Conservation (phyloP, 2,329 filamentous ascomycete genomes). For the Trichophyton verrucosum region DNA sequence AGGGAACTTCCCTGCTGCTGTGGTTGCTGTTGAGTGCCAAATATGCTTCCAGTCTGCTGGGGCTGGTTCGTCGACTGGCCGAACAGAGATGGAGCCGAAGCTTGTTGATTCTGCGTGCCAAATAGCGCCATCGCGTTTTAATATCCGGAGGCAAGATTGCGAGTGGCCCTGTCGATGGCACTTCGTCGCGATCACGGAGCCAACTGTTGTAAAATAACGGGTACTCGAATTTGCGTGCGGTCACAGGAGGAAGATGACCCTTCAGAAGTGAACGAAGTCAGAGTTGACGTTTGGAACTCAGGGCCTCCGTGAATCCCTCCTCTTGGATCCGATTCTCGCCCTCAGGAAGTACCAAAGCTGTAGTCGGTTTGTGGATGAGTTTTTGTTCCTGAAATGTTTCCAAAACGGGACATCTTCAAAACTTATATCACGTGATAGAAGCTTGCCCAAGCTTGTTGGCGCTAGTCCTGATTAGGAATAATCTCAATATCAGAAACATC, state of each 20-base stretch:
- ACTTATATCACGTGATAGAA: constrained; percentile 1
- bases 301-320: neutral
- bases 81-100: constrained; percentile 8
- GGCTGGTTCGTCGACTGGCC: constrained; percentile 11
- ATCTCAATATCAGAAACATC: constrained; percentile 1
- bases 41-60: constrained; percentile 11
- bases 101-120: constrained; percentile 11
- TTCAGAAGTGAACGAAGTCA: neutral
- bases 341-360: neutral
- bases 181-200: neutral
- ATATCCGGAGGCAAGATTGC: neutral
- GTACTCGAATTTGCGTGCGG: neutral
- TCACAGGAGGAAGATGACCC: neutral
- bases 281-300: no score
- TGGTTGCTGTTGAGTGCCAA: constrained; percentile 15
- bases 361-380: neutral
- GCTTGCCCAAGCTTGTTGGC: neutral
- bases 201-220: neutral
- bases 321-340: neutral
- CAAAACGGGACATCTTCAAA: neutral
- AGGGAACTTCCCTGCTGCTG: constrained; percentile 13
- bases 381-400: constrained; percentile 2
- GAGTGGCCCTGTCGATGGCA: neutral
- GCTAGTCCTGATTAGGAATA: neutral
- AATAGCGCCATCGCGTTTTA: constrained; percentile 10